These are phyloP conservation scores for Gymnopilus dilepis DNA, from an alignment of 768 basidiomycete genomes.

Conservation along the genomic window DNA sequence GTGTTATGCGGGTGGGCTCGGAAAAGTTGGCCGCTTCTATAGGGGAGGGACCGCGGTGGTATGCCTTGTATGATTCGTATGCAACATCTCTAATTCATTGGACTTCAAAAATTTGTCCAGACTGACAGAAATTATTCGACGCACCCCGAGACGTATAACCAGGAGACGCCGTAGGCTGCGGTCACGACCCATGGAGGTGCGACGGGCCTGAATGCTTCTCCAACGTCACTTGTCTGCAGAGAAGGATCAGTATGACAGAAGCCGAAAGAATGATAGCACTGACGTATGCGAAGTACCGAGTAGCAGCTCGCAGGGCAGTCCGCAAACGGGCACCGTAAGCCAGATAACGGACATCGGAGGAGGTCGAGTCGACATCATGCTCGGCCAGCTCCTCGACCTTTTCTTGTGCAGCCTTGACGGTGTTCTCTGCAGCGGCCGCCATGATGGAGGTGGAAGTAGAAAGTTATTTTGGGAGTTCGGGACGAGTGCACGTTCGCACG, in stretches of 20 bases:
- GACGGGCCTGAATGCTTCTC: conserved; percentile 83
- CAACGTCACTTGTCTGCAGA: conserved; percentile 75
- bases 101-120: not conserved
- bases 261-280: conserved; percentile 25
- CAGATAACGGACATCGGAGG: conserved; percentile 72
- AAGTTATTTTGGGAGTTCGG: not conserved
- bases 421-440: conserved; percentile 36
- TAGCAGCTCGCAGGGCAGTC: conserved; percentile 71
- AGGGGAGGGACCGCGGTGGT: conserved; percentile 67
- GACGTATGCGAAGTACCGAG: conserved; percentile 82
- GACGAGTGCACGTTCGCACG: conserved; percentile 16
- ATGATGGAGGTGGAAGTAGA: too few relatives aligned
- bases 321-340: conserved; percentile 81
- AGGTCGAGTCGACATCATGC: conserved; percentile 65
- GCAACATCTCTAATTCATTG: conserved; percentile 61
- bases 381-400: conserved; percentile 66
- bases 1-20: conserved; percentile 68
- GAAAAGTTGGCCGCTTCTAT: conserved; percentile 73
- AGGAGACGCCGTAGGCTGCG: conserved; percentile 81
- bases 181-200: conserved; percentile 74
- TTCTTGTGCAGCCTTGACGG: conserved; percentile 47
- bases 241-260: conserved; percentile 22
- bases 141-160: conserved; percentile 74
- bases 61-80: conserved; percentile 83
- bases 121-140: conserved; percentile 16